phyloP scores from a whole-genome alignment of 441 rosid genomes.

The Geranium incanum region DNA sequence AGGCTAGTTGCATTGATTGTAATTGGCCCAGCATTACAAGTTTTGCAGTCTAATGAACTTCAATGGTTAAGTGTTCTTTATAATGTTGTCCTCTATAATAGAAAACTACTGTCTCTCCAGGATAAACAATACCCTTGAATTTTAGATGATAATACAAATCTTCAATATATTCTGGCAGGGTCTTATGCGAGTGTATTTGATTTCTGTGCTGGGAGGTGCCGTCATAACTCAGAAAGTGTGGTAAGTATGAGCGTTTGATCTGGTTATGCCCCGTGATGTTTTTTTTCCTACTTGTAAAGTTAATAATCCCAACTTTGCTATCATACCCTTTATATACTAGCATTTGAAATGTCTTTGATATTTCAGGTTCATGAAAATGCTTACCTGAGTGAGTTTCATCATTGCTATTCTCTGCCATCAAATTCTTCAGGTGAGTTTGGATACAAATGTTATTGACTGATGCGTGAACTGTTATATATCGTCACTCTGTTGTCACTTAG shows the following conservation, averaged over 20 bases:
- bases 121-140: neutral
- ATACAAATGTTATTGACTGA: neutral
- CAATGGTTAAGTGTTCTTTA: neutral
- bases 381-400: conserved; percentile 80
- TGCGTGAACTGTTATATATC: neutral
- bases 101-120: neutral
- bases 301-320: neutral
- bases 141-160: neutral
- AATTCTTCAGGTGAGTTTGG: conserved; percentile 25
- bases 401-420: conserved; percentile 77
- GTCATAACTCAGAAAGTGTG: conserved; percentile 93
- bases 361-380: conserved; percentile 94
- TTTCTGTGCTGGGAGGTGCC: conserved; percentile 91
- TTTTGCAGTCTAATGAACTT: neutral
- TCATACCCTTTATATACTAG: neutral
- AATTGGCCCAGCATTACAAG: neutral
- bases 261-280: neutral
- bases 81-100: neutral
- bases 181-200: conserved; percentile 66
- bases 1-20: neutral
- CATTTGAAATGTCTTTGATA: conserved; percentile 21
- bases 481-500: neutral
- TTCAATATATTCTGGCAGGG: conserved; percentile 33
- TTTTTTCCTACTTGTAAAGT: neutral
- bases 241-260: conserved; percentile 35